Evolutionary conservation across 1,139 yeast species (phyloP), one percentile per base, ranked within the genome.

Genomic region (Pichia sp.): DNA sequence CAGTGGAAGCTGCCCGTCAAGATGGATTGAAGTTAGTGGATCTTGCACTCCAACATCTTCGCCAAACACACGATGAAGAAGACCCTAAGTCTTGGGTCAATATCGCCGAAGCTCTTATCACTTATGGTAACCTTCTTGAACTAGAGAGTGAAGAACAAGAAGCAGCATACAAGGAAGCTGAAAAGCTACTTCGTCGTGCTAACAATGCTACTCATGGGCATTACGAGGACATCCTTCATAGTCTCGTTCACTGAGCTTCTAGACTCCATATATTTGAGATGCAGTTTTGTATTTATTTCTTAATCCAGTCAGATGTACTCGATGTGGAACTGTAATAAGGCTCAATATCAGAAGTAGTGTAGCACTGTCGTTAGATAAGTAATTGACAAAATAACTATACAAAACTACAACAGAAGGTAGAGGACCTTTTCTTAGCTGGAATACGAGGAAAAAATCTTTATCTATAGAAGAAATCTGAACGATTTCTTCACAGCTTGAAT

Each of bases 51-150:
- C 61, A 65, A 27, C 70, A 72, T 49, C 63, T 85, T 38, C 60
- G 66, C 40, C 60, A 64, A 41, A 80, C 87, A 1, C 74, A 78
- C 55, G 74, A 77, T 35, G 76, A 74, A 22, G 85, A 79, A 35
- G 85, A 80, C 26, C 94, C 94, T 0, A 81, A 79, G 41, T 67
- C 81, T 8, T 81, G 91, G 82, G 95, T 78, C 6, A 72, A 73
- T 47, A 64, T 82, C 30, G 96, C 96, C 3, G 97, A 91, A 56
- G 88, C 94, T 1, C 67, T 75, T 53, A 83, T 88, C 25, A 73
- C 81, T 12, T 63, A 84, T 48, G 96, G 88, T 9, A 87, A 87
- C 52, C 55, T 86, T 40, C 66, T 71, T 46, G 82, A 77, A 10
- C 61, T 73, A 29, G 87, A 80, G 26, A 69, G 82, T 36, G 60